Conservation (phyloP, 2,329 filamentous ascomycete species). For the Beauveria sp. region DNA sequence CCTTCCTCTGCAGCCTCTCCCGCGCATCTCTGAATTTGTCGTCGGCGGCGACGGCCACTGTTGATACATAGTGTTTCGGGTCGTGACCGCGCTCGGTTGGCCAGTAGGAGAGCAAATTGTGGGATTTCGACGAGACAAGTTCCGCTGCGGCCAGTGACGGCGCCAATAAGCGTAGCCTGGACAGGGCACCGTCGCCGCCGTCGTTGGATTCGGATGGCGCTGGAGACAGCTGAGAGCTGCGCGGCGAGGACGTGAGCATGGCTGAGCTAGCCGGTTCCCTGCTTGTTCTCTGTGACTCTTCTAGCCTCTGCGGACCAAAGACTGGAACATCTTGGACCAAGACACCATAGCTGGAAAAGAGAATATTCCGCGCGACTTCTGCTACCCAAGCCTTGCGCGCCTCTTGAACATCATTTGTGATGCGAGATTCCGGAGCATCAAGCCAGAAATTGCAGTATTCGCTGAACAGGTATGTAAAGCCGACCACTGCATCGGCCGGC, state of each 20-base stretch:
- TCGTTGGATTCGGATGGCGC: neutral
- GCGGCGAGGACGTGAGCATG: constrained; percentile 9
- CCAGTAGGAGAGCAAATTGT: constrained; percentile 30
- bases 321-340: constrained; percentile 27
- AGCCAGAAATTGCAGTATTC: constrained; percentile 27
- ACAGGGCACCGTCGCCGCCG: constrained; percentile 22
- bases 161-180: constrained; percentile 28
- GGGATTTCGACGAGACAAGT: constrained; percentile 20
- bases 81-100: constrained; percentile 29
- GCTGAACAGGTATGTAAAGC: constrained; percentile 21
- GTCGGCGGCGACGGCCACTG: constrained; percentile 27
- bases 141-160: constrained; percentile 21
- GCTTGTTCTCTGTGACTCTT: neutral
- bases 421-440: constrained; percentile 17
- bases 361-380: constrained; percentile 26
- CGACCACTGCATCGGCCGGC: constrained; percentile 18
- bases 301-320: constrained; percentile 17
- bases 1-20: constrained; percentile 25
- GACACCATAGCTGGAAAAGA: constrained; percentile 28
- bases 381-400: constrained; percentile 21
- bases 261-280: constrained; percentile 11
- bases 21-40: constrained; percentile 28
- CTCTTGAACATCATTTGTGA: constrained; percentile 20
- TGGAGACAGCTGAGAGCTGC: neutral
- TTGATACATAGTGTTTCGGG: constrained; percentile 30